Evolutionary conservation across 208 protist species (phyloP).

Genomic region (Leishmania aethiopica): DNA sequence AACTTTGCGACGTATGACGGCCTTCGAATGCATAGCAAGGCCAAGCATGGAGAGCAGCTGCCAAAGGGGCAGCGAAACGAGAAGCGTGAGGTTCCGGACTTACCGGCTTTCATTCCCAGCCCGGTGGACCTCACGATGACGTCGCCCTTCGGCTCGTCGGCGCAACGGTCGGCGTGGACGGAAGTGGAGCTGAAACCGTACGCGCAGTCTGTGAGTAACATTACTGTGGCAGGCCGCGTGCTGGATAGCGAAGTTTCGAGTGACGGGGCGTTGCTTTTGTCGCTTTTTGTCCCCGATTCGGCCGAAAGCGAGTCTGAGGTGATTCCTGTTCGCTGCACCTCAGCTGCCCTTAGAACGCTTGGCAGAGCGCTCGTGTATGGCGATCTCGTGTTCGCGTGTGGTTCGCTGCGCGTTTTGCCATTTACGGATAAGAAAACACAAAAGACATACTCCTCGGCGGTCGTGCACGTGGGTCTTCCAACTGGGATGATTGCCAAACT

Average conservation of each 20-base stretch:
- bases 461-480: conserved; percentile 57
- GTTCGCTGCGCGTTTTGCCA: conserved; percentile 63
- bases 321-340: conserved; percentile 61
- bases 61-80: conserved; percentile 25
- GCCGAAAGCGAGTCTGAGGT: conserved; percentile 42
- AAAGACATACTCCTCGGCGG: conserved; percentile 54
- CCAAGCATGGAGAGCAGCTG: conserved; percentile 74
- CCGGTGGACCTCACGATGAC: conserved; percentile 88
- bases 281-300: conserved; percentile 51
- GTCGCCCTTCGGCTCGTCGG: conserved; percentile 63
- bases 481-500: conserved; percentile 25
- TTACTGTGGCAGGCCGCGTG: conserved; percentile 50
- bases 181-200: conserved; percentile 76
- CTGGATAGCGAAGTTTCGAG: conserved; percentile 39
- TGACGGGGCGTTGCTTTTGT: conserved; percentile 45
- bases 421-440: conserved; percentile 54
- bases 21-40: conserved; percentile 81
- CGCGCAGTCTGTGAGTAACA: conserved; percentile 80
- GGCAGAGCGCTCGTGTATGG: conserved; percentile 31
- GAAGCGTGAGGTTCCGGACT: conserved; percentile 20
- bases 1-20: conserved; percentile 65
- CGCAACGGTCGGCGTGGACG: conserved; percentile 42
- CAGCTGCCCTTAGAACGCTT: conserved; percentile 15
- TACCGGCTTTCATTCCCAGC: conserved; percentile 88
- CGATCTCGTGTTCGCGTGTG: conserved; percentile 61